phyloP scores from a whole-genome alignment of 306 rosid genomes.

The Carpinus fangiana region DNA sequence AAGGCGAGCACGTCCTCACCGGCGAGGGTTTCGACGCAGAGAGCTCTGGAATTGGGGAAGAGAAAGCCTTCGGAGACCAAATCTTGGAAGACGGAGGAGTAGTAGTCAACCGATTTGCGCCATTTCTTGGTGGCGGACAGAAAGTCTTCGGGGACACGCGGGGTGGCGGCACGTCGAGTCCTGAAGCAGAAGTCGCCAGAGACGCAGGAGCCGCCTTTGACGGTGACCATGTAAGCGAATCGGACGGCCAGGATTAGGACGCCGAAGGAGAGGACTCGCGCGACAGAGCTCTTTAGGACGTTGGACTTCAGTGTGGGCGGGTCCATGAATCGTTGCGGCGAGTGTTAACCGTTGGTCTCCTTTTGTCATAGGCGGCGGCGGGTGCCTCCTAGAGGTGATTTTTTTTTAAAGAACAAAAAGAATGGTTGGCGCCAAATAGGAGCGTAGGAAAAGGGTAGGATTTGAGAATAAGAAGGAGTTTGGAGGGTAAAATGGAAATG shows the following conservation, averaged over 20 bases:
- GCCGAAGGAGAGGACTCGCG: constrained; percentile 43
- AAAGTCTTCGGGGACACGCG: not conserved
- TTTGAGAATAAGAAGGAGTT: constrained; percentile 6
- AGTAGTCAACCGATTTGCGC: constrained; percentile 42
- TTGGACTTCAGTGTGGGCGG: constrained; percentile 25
- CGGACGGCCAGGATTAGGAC: constrained; percentile 41
- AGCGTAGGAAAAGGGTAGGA: not conserved
- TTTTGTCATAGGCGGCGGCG: too few relatives aligned
- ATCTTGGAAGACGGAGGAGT: constrained; percentile 46
- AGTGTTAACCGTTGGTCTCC: not conserved
- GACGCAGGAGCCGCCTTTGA: constrained; percentile 41
- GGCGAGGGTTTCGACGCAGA: constrained; percentile 44
- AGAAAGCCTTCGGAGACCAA: constrained; percentile 47
- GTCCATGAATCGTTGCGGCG: constrained; percentile 32
- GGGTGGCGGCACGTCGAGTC: not conserved
- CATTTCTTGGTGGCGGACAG: constrained; percentile 33
- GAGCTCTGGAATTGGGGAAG: constrained; percentile 32
- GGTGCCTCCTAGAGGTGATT: too few relatives aligned
- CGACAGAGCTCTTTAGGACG: constrained; percentile 27
- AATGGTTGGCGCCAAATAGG: not conserved
- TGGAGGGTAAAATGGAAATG: constrained; percentile 34
- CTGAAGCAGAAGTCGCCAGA: constrained; percentile 43
- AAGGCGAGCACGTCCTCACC: constrained; percentile 49
- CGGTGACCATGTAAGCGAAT: constrained; percentile 49
- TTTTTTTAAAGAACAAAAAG: constrained; percentile 21